Evolutionary conservation across 1,284 basidiomycete genomes (phyloP), one percentile per base, ranked within the genome.

Genomic region (Ceratobasidium sp.): DNA sequence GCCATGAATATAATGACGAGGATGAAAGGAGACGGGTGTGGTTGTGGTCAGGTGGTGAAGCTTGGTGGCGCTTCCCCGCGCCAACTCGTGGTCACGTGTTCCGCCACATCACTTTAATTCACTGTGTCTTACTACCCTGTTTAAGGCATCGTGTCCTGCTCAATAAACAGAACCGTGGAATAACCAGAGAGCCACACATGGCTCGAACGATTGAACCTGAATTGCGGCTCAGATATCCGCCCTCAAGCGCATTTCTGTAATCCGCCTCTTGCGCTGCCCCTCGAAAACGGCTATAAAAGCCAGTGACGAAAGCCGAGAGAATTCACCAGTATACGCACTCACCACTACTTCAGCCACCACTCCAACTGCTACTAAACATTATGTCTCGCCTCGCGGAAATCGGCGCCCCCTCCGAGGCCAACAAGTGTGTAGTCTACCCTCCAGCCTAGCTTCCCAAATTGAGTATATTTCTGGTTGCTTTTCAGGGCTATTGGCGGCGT

Each of bases 401-500:
- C 34, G 69, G 69, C 24, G 61, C 69, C 6, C 69, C 69, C 16
- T 61, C 69, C 8, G 69, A 61, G 1, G 56, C 14, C 46, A 72
- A 72, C 69, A 62, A 62, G 69, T 72, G 41, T 22, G 56, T 49
- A 41, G 9, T 43, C n/a, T 39, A 14, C 37, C 31, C 16, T 3
- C 66, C 37, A 22, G 8, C 19, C 9, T 14, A 46, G 5, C 11
- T 9, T 48, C 19, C 41, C 34, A 24, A 13, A 49, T n/a, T 48
- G 6, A 53, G 19, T 29, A n/a, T 11, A 48, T 37, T 4, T 41
- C 31, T 59, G 1, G 9, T 19, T 39, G 19, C 1, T 37, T 48
- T 7, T 46, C 22, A 72, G 69, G 46, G 69, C 69, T 43, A 72
- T 72, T 27, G 69, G 69, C 14, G 69, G 69, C 34, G 46, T 72